Conservation (phyloP, 768 basidiomycete genomes). For the Clitopilus hobsonii region DNA sequence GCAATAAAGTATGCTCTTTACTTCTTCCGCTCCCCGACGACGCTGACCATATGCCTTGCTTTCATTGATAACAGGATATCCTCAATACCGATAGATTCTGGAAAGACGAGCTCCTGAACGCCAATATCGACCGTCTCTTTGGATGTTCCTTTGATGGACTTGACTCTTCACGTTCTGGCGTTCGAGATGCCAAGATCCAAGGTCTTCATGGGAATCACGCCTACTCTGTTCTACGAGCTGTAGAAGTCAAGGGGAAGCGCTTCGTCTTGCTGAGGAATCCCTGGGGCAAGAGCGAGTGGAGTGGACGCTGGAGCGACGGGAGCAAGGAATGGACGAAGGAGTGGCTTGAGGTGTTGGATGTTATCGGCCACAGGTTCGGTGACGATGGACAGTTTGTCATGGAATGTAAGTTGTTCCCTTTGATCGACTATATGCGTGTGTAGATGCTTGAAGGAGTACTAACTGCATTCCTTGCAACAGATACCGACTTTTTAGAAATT, state of each 20-base stretch:
- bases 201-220: constrained; percentile 34
- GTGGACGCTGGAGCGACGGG: constrained; percentile 37
- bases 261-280: constrained; percentile 42
- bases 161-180: constrained; percentile 20
- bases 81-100: constrained; percentile 47
- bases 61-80: constrained; percentile 30
- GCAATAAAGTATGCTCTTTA: constrained; percentile 27
- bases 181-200: constrained; percentile 17
- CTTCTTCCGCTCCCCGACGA: neutral
- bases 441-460: neutral
- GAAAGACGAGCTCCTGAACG: constrained; percentile 46
- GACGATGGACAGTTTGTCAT: constrained; percentile 40
- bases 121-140: constrained; percentile 48
- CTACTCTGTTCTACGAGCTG: constrained; percentile 36
- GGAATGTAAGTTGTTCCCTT: constrained; percentile 24
- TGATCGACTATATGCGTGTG: neutral
- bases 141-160: constrained; percentile 37
- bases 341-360: constrained; percentile 31
- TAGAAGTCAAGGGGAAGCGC: constrained; percentile 34
- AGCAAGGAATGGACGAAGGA: constrained; percentile 37
- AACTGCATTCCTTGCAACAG: constrained; percentile 17
- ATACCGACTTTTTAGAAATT: constrained; percentile 39
- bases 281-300: constrained; percentile 38
- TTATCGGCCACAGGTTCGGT: constrained; percentile 32
- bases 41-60: neutral